A percentile compares a stretch with the other conserved stretches of the same genome.
Evolutionary conservation across 1,139 yeast species (phyloP).

Genomic region (Yamadazyma sp.): DNA sequence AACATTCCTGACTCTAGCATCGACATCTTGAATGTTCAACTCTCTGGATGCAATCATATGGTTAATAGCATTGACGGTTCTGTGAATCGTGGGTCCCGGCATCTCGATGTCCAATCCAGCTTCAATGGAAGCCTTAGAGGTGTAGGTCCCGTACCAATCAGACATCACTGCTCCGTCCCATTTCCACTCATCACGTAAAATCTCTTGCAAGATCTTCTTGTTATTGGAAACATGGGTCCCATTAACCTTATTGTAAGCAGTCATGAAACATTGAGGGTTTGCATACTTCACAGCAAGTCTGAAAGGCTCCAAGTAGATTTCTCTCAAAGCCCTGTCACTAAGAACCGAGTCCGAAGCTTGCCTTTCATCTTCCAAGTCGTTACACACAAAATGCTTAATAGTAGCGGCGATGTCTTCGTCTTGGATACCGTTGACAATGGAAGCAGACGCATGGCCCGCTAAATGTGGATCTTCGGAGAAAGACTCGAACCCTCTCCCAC

Average conservation of each 20-base stretch:
- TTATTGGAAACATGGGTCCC: conserved; percentile 57
- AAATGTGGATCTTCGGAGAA: conserved; percentile 36
- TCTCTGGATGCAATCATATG: conserved; percentile 34
- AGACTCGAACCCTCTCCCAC: conserved; percentile 38
- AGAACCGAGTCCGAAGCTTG: conserved; percentile 47
- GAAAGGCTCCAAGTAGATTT: conserved; percentile 61
- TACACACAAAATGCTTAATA: conserved; percentile 60
- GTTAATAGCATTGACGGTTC: conserved; percentile 35
- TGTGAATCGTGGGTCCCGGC: conserved; percentile 59
- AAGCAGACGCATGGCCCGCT: conserved; percentile 29
- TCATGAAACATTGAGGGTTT: conserved; percentile 45
- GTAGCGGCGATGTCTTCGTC: conserved; percentile 49
- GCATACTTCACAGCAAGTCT: conserved; percentile 54
- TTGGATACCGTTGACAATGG: conserved; percentile 33
- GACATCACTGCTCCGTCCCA: conserved; percentile 59
- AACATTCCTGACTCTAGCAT: conserved; percentile 50
- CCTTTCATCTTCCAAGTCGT: conserved; percentile 61
- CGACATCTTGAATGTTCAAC: conserved; percentile 28
- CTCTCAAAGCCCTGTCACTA: conserved; percentile 60
- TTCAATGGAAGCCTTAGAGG: conserved; percentile 44
- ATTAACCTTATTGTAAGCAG: conserved; percentile 58
- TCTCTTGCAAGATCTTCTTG: conserved; percentile 38
- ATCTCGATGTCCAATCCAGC: conserved; percentile 62
- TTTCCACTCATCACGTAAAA: conserved; percentile 32
- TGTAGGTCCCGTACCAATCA: conserved; percentile 63